Evolutionary conservation across 1,284 basidiomycete species (phyloP).

Genomic region (Leccinum proliferum): DNA sequence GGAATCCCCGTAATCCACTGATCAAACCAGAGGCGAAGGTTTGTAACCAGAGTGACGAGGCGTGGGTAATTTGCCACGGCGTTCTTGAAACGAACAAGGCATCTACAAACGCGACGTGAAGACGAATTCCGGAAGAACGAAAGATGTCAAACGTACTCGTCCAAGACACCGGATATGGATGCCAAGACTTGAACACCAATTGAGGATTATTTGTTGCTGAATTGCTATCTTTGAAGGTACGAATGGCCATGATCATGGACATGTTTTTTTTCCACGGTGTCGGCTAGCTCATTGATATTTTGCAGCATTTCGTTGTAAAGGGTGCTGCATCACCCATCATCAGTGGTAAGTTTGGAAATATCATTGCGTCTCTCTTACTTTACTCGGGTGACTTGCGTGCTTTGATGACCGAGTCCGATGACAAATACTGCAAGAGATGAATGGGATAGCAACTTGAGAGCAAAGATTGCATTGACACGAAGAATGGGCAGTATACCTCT

Average conservation of each 20-base stretch:
- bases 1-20: constrained; percentile 41
- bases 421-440: constrained; percentile 43
- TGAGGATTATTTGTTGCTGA: constrained; percentile 12
- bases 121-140: neutral
- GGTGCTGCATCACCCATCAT: constrained; percentile 31
- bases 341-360: neutral
- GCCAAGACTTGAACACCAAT: constrained; percentile 40
- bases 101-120: constrained; percentile 32
- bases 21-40: constrained; percentile 41
- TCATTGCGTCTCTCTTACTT: constrained; percentile 39
- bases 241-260: constrained; percentile 31
- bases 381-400: constrained; percentile 45
- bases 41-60: constrained; percentile 36
- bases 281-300: constrained; percentile 43
- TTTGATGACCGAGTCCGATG: constrained; percentile 62
- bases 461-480: constrained; percentile 34
- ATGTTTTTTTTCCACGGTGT: constrained; percentile 41
- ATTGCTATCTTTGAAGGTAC: constrained; percentile 39
- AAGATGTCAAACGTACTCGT: constrained; percentile 39
- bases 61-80: constrained; percentile 42
- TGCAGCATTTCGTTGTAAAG: constrained; percentile 50
- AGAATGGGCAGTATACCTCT: constrained; percentile 52
- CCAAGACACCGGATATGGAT: constrained; percentile 43
- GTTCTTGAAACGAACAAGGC: constrained; percentile 56
- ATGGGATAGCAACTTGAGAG: neutral